Evolutionary conservation across 768 basidiomycete species (phyloP).

Genomic region (Trametes gibbosa): DNA sequence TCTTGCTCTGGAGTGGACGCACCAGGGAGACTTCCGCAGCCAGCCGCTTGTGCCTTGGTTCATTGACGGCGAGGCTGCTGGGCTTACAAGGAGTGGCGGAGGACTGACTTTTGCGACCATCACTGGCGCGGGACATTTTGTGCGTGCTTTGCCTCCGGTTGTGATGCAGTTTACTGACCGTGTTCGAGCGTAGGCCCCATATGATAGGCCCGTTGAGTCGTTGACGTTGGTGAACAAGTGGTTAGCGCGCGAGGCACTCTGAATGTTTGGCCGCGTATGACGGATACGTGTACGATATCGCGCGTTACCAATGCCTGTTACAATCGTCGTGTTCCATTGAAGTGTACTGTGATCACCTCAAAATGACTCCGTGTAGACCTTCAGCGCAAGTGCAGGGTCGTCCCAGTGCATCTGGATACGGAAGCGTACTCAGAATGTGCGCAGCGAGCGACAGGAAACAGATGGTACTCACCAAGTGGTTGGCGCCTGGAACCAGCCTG

Average conservation of each 20-base stretch:
- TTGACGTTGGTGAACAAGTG: constrained; percentile 49
- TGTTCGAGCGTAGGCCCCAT: constrained; percentile 45
- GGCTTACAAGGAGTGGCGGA: constrained; percentile 49
- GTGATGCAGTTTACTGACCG: background rate
- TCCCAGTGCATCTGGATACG: background rate
- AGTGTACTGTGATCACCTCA: background rate
- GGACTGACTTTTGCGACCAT: constrained; percentile 66
- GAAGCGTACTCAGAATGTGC: too few species aligned
- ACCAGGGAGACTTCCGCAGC: constrained; percentile 43
- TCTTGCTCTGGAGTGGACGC: constrained; percentile 55
- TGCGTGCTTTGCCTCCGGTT: constrained; percentile 21
- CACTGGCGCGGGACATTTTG: constrained; percentile 72
- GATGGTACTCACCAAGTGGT: constrained; percentile 29
- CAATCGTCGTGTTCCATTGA: too few species aligned
- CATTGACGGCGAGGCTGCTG: constrained; percentile 48
- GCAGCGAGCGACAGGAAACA: too few species aligned
- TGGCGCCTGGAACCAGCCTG: constrained; percentile 16
- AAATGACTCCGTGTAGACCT: background rate
- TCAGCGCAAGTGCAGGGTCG: background rate
- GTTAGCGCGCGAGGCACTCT: constrained; percentile 34
- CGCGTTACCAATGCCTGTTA: too few species aligned
- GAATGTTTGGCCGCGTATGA: too few species aligned
- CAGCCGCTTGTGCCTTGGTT: constrained; percentile 50
- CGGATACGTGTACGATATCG: too few species aligned
- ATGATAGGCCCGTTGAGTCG: constrained; percentile 58